These are phyloP conservation scores for Rhynchosporium secalis DNA, from an alignment of 2,329 filamentous ascomycete species.

Conservation along the genomic window DNA sequence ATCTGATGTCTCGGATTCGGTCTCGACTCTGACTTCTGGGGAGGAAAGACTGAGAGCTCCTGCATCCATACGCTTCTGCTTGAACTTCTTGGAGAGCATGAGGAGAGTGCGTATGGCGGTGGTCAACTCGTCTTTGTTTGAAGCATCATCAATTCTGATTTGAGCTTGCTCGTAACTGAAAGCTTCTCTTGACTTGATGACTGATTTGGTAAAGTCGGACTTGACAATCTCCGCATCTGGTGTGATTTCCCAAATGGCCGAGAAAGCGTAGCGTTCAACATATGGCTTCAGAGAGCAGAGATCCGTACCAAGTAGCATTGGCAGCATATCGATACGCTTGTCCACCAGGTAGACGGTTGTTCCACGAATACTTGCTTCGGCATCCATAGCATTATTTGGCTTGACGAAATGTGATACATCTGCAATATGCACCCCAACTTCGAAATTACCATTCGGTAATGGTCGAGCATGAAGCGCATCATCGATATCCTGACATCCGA, in stretches of 20 bases:
- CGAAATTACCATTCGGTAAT: constrained; percentile 88
- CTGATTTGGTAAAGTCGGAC: constrained; percentile 92
- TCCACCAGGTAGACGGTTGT: constrained; percentile 98
- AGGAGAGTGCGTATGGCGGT: constrained; percentile 84
- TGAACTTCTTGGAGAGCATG: constrained; percentile 86
- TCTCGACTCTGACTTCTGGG: constrained; percentile 95
- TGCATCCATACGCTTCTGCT: constrained; percentile 93
- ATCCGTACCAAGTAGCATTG: constrained; percentile 92
- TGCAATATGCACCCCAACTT: constrained; percentile 97
- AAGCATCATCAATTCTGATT: constrained; percentile 84
- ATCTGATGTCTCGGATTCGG: constrained; percentile 93
- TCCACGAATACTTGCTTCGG: constrained; percentile 88
- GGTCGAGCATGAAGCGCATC: constrained; percentile 87
- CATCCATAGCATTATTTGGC: constrained; percentile 95
- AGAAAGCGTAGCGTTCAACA: constrained; percentile 91
- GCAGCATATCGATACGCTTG: constrained; percentile 99
- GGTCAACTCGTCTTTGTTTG: constrained; percentile 86
- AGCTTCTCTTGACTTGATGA: constrained; percentile 93
- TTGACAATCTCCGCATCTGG: constrained; percentile 81
- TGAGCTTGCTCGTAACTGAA: constrained; percentile 98
- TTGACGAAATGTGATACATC: constrained; percentile 99
- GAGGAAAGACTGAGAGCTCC: constrained; percentile 93
- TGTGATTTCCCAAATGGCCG: constrained; percentile 85
- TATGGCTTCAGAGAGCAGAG: constrained; percentile 96
- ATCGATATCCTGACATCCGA: constrained; percentile 96